phyloP scores from a whole-genome alignment of 768 basidiomycete species.

The Tubosaeta sp. region DNA sequence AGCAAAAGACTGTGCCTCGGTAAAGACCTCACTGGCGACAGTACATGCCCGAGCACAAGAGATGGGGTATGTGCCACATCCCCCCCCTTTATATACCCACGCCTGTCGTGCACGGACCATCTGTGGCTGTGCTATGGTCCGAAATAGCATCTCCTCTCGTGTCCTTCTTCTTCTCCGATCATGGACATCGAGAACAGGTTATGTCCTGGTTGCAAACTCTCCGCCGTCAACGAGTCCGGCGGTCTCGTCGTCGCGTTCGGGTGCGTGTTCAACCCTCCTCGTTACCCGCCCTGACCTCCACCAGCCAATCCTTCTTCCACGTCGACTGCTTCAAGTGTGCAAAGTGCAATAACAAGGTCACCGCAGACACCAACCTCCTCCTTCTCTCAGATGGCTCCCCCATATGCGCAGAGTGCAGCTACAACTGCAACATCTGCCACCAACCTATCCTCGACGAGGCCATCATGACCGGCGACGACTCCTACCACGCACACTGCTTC shows the following conservation, averaged over 20 bases:
- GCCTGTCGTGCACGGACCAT: conserved; percentile 16
- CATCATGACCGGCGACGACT: conserved; percentile 99
- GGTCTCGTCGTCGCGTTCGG: conserved; percentile 95
- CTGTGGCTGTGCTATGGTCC: conserved; percentile 3
- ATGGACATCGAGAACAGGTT: conserved; percentile 47
- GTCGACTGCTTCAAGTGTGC: conserved; percentile 96
- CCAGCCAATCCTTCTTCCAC: conserved; percentile 90
- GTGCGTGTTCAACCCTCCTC: conserved; percentile 45
- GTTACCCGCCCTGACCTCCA: conserved; percentile 4
- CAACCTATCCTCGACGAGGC: conserved; percentile 96
- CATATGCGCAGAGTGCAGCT: conserved; percentile 90
- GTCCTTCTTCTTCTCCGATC: neutral
- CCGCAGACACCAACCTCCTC: conserved; percentile 95
- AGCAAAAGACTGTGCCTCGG: conserved; percentile 95
- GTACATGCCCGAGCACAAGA: conserved; percentile 96
- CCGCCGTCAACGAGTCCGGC: conserved; percentile 75
- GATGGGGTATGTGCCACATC: conserved; percentile 38
- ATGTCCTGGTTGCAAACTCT: conserved; percentile 80
- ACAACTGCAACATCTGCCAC: conserved; percentile 93
- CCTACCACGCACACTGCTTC: conserved; percentile 98
- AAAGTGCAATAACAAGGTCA: conserved; percentile 89
- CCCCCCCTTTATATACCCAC: conserved; percentile 9
- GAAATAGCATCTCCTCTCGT: neutral
- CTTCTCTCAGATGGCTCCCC: conserved; percentile 97
- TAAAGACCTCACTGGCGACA: conserved; percentile 94